Base-by-base conservation (phyloP, 2,329 filamentous ascomycete genomes). In the Cercospora canescens region DNA sequence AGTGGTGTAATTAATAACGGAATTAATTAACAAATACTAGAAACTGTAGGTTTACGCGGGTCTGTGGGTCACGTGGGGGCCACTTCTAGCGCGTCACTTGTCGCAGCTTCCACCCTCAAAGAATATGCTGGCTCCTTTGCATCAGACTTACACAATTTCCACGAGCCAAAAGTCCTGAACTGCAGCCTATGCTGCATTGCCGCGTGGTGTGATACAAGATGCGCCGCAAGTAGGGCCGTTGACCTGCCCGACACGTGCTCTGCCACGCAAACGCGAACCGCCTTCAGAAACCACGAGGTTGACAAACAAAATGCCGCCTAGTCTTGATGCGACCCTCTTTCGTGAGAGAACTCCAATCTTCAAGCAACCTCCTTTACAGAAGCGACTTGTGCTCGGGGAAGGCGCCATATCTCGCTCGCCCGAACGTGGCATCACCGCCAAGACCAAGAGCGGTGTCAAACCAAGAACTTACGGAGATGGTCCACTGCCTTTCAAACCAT, bases 401-500 rank as follows among this genome's bases (percentile, higher is more conserved):
- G 50, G 32, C 34, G 60, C 56, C 5, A 32, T 62, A 16, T 58
- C 54, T 45, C 54, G 54, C 26, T 59, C 62, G 30, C 54, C 54
- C 55, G 41, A 63, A 28, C 62, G 54, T 28, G 30, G n/a, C 18
- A 45, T n/a, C 60, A 60, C 16, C 21, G 34, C 50, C 26, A 45
- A 28, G 9, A 35, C 21, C 57, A 67, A 58, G 50, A 35, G 35
- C 14, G 60, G 39, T 21, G n/a, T 39, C n/a, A 60, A 65, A 41
- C 41, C 58, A 21, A 56, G 70, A 45, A 50, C 9, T 6, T 72
- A 72, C 39, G 58, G 54, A 14, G 65, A 72, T 14, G 68, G 52
- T 7, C 73, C 73, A 16, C 63, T 76, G 16, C 72, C 73, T 0
- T 54, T 72, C 26, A 68, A 64, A 55, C 72, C 70, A 4, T 76